Base-by-base conservation (phyloP, 257 asterid genomes). In the Capsicum rhomboideum region DNA sequence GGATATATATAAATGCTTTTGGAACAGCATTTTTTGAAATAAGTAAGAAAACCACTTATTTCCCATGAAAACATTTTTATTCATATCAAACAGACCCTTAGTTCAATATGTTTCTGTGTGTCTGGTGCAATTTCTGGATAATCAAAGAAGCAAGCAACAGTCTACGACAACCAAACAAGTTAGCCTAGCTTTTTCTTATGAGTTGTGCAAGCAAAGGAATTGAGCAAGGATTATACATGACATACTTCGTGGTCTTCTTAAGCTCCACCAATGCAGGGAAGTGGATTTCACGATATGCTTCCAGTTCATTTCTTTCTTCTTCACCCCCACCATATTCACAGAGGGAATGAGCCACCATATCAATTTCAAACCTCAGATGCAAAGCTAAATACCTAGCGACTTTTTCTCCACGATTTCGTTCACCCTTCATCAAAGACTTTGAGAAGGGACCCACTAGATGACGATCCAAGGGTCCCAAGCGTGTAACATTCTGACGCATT, bases 331-430 rank as follows among this genome's bases (percentile, higher is more conserved):
- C 98, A 80, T 90, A 97, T 85, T 93, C 96, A 69, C 99, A 97
- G 37, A 95, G 87, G 56, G 98, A 97, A 90, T 97, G 99, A 59
- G 99, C 98, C 89, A 97, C 98, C 99, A 97, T 97, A 91, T 97
- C 98, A 71, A 97, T 93, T 92, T 97, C 99, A 91, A 93, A 97
- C 88, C 99, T 95, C 87, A 97, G 82, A 91, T 97, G 99, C 85
- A 97, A 90, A 87, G 98, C 97, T 61, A 95, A 84, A 85, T 97
- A 97, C 80, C 92, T 93, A 6, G 97, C 85, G 46, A 67, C 91
- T 89, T 93, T 95, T 83, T 87, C 75, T 44, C 87, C 88, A 59
- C 84, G 95, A 87, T 66, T 74, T 81, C 88, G 93, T 84, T 86
- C 90, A 78, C 94, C 90, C 80, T 91, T 90, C 86, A 67, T 83